Evolutionary conservation across 176 grass and related monocot genomes (phyloP), one percentile per base, ranked within the genome.

Genomic region (Aegilops umbellulata): DNA sequence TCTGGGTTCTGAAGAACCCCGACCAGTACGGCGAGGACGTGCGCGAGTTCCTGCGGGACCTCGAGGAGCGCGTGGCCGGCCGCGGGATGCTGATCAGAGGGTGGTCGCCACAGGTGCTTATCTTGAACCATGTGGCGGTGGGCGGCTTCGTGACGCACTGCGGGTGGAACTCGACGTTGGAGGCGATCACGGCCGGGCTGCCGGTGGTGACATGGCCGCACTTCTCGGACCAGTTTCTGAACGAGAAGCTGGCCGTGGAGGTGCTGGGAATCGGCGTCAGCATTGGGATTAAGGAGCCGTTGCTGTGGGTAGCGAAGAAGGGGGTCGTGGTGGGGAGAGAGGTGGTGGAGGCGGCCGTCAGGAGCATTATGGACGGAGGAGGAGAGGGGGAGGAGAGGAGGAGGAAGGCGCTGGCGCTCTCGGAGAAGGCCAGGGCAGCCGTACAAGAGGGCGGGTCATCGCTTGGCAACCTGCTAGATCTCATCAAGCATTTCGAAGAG

Each of bases 81-180:
- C 87, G 82, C 14, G 79, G 61, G 60, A 71, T 94, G 55, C 8
- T 94, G 53, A 89, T 97, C 67, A 38, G 60, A 53, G 92, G 92
- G 1, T 94, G 92, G 92, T 88, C 92, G 4, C 92, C 90, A 5
- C 90, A 95, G 85, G 77, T 89, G 73, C 57, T 85, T 57, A 92
- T 94, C 74, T 82, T 97, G 74, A 85, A 86, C 9, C 95, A 97
- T 62, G 71, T 55, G 7, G 78, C 86, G 0, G 81, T 74, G 1
- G 92, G 88, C 20, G 67, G 86, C 4, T 97, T 94, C 71, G 80
- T 94, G 61, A 94, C 88, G 25, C 95, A 97, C 86, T 92, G 90
- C 36, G 94, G 91, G 66, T 97, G 95, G 94, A 97, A 97, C 84
- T 92, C 88, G 35, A 90, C 79, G 14, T 20, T 97, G 63, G 95